These are phyloP conservation scores for Pochonia chlamydosporia DNA, from an alignment of 2,329 filamentous ascomycete species.

Conservation along the genomic window DNA sequence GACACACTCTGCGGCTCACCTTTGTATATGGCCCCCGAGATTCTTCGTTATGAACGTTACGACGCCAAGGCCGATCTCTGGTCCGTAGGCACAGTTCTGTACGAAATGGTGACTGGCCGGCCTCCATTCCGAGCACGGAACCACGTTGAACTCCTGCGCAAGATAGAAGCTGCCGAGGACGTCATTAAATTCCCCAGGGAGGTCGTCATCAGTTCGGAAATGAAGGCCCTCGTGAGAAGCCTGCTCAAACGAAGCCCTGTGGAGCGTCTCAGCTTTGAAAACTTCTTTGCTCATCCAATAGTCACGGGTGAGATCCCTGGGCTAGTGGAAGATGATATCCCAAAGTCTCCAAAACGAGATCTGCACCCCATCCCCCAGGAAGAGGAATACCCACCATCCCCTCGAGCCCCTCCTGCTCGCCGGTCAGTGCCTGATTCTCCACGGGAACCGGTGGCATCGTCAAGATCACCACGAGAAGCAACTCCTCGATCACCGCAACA, in stretches of 20 bases:
- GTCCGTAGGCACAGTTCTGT: constrained; percentile 94
- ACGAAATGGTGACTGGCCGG: constrained; percentile 88
- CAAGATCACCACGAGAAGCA: constrained; percentile 36
- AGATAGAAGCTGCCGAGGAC: constrained; percentile 86
- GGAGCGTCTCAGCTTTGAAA: constrained; percentile 78
- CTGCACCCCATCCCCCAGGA: constrained; percentile 26
- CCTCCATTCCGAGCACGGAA: constrained; percentile 90
- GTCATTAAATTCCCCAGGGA: constrained; percentile 77
- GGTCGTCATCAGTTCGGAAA: constrained; percentile 61
- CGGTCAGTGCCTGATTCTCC: constrained; percentile 30
- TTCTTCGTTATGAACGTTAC: constrained; percentile 93
- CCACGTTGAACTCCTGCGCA: constrained; percentile 87
- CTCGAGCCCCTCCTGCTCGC: constrained; percentile 21
- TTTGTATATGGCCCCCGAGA: constrained; percentile 98
- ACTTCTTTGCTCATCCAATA: constrained; percentile 73
- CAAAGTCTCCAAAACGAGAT: constrained; percentile 33
- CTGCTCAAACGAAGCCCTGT: constrained; percentile 81
- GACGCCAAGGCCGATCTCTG: constrained; percentile 95
- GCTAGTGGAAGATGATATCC: constrained; percentile 70
- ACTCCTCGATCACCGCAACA: constrained; percentile 36
- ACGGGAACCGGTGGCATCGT: constrained; percentile 27
- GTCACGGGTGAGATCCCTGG: constrained; percentile 73
- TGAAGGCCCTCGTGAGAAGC: constrained; percentile 74
- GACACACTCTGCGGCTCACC: constrained; percentile 96
- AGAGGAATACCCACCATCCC: constrained; percentile 20